Evolutionary conservation across 1,139 yeast species (phyloP), one percentile per base, ranked within the genome.

Genomic region (Kodamaea plutei): DNA sequence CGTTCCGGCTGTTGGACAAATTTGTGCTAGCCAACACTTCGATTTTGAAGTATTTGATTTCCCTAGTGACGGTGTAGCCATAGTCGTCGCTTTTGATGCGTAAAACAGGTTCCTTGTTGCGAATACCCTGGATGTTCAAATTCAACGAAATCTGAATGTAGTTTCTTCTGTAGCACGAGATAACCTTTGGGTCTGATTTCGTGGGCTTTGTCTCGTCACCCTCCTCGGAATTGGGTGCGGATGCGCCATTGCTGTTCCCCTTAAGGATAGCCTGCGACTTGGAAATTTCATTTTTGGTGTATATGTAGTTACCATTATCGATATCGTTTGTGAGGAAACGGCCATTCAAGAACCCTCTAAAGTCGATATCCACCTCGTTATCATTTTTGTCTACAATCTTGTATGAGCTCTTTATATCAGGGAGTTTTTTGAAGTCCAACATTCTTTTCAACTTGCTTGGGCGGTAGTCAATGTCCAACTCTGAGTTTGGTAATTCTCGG

Each of bases 91-190:
- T 59, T 40, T 56, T 60, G 20, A 63, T 45, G 29, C 57, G 52
- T 27, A 63, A 50, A 16, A 62, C 44, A 12, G 9, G n/a, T 9
- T 10, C 12, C 33, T 59, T 61, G 13, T 50, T 52, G n/a, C n/a
- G n/a, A 29, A 61, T 51, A 2, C 67, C 67, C 5, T 51, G 47
- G 20, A 67, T 45, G 30, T 57, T 60, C 52, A 67, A 47, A 38
- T 61, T 59, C 32, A 66, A 37, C 10, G 59, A 49, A 8, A 66
- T 44, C 39, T 64, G 73, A 33, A 69, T 63, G 40, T 54, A 65
- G 41, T 69, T 69, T 36, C 76, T 47, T 36, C 76, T 49, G 45
- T 69, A 69, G 42, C 74, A 69, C 9, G 70, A 62, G 16, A 69
- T 58, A 13, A 67, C 68, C 37, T 52, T 60, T 7, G 72, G 69